A percentile compares a stretch with the other conserved stretches of the same genome.
phyloP scores from a whole-genome alignment of 2,329 filamentous ascomycete species.

The Teratosphaeria viscida region DNA sequence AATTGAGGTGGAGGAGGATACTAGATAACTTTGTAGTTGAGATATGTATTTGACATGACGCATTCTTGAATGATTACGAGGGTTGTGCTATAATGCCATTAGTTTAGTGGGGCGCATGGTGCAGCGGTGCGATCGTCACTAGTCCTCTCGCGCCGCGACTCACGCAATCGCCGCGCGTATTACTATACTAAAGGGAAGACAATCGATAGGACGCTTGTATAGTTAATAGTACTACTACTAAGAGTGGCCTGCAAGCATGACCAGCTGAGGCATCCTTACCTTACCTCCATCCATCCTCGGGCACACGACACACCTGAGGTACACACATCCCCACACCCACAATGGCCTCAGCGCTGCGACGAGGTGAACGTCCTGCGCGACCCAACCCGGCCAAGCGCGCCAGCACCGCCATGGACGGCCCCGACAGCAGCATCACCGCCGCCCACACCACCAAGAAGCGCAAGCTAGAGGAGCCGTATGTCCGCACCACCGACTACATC shows the following conservation, averaged over 20 bases:
- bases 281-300: neutral
- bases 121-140: neutral
- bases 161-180: neutral
- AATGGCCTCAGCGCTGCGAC: constrained; percentile 31
- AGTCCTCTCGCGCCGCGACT: neutral
- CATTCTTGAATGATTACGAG: neutral
- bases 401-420: constrained; percentile 18
- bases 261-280: neutral
- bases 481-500: constrained; percentile 65
- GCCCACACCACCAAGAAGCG: constrained; percentile 13
- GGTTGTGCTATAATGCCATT: neutral
- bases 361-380: constrained; percentile 32
- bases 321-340: neutral
- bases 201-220: neutral
- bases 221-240: too few relatives aligned
- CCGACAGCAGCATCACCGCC: constrained; percentile 10
- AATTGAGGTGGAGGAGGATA: neutral
- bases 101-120: neutral
- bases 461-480: constrained; percentile 31
- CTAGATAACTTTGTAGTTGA: neutral
- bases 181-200: neutral
- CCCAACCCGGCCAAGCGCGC: constrained; percentile 13
- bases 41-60: neutral
- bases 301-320: neutral
- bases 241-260: neutral